Evolutionary conservation across 345 rosid genomes (phyloP).

Genomic region (Syzygium aromaticum): DNA sequence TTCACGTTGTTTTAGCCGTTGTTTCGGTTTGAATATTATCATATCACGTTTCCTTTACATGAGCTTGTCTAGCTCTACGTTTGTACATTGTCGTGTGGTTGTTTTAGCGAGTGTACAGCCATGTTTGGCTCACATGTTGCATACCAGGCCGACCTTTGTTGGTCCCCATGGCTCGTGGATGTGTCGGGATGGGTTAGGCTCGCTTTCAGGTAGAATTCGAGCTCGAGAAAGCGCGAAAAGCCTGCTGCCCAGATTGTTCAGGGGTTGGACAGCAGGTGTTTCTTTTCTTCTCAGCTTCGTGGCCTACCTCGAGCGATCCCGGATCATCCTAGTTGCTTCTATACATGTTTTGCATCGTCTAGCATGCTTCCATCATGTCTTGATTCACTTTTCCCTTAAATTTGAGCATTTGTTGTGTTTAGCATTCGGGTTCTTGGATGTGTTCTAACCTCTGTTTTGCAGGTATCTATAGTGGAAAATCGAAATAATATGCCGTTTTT

Average conservation of each 20-base stretch:
- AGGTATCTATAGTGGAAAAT: not conserved
- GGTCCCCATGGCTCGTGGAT: not conserved
- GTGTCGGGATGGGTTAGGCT: not conserved
- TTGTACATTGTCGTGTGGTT: not conserved
- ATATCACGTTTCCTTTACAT: not conserved
- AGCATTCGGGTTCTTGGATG: not conserved
- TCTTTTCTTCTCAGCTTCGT: not conserved
- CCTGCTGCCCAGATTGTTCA: not conserved
- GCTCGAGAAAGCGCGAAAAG: not conserved
- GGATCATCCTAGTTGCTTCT: not conserved
- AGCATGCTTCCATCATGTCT: not conserved
- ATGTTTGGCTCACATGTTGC: not conserved
- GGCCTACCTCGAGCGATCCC: not conserved
- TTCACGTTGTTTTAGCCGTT: not conserved
- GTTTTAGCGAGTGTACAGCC: not conserved
- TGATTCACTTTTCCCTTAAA: not conserved
- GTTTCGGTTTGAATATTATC: not conserved
- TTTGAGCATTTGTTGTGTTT: not conserved
- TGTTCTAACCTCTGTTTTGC: not conserved
- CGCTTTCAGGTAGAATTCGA: not conserved
- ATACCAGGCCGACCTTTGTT: not conserved
- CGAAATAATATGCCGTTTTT: accelerated
- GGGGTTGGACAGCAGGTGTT: not conserved
- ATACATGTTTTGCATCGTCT: not conserved
- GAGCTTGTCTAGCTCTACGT: not conserved